phyloP scores from a whole-genome alignment of 345 rosid species.

The Lepidium africanum region DNA sequence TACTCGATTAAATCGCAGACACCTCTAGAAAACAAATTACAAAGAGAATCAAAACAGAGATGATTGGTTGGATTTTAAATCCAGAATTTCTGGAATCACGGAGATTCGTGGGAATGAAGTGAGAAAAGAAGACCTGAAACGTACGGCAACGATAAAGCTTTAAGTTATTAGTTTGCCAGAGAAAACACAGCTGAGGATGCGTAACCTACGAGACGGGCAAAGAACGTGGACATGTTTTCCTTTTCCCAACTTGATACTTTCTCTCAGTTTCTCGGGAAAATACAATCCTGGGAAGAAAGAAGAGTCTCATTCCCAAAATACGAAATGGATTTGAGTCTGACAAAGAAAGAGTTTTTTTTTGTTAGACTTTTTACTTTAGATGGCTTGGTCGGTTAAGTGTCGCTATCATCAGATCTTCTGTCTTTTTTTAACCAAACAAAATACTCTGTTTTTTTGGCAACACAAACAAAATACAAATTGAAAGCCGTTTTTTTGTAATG shows the following conservation, averaged over 20 bases:
- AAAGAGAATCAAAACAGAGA: background rate
- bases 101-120: background rate
- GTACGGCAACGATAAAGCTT: constrained; percentile 3
- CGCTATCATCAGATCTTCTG: background rate
- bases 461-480: background rate
- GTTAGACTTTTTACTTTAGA: background rate
- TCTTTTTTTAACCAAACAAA: background rate
- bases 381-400: constrained; percentile 15
- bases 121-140: background rate
- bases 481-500: background rate
- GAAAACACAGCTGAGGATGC: constrained; percentile 27
- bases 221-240: constrained; percentile 29
- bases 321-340: background rate
- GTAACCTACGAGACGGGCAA: constrained; percentile 34
- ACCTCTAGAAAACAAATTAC: background rate
- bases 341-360: constrained; percentile 4
- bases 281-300: background rate
- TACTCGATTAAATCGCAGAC: constrained; percentile 24
- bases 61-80: background rate
- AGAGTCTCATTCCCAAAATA: background rate
- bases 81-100: background rate
- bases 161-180: constrained; percentile 1
- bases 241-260: constrained; percentile 17
- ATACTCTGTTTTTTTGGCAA: too few relatives aligned
- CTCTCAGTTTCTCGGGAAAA: constrained; percentile 23